A percentile compares a stretch with the other conserved stretches of the same genome.
These are phyloP conservation scores for Boletellus ananiceps DNA, from an alignment of 768 basidiomycete species.

Conservation along the genomic window DNA sequence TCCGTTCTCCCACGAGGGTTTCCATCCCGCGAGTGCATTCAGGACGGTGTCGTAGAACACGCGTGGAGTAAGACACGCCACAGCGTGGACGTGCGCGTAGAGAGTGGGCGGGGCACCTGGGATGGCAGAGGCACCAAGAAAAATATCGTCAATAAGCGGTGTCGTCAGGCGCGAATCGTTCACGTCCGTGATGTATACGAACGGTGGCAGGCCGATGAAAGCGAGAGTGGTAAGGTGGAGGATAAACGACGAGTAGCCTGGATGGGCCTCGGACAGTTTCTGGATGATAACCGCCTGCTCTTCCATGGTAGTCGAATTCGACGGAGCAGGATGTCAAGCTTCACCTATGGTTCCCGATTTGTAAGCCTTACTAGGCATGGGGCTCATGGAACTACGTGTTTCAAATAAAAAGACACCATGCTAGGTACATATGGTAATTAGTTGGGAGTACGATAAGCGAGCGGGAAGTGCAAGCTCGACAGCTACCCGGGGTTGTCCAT, in stretches of 20 bases:
- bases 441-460: too few species aligned
- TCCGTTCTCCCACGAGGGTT: conserved; percentile 54
- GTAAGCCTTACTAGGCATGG: too few species aligned
- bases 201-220: conserved; percentile 47
- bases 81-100: conserved; percentile 49
- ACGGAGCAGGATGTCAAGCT: too few species aligned
- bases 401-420: too few species aligned
- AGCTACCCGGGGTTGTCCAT: too few species aligned
- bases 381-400: too few species aligned
- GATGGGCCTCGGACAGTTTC: conserved; percentile 11
- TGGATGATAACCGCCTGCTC: conserved; percentile 3
- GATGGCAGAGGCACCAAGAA: conserved; percentile 13
- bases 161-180: conserved; percentile 44
- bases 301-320: too few species aligned
- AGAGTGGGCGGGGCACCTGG: conserved; percentile 25
- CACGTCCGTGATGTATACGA: conserved; percentile 64
- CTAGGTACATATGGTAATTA: too few species aligned
- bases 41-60: conserved; percentile 64
- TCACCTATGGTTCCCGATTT: too few species aligned
- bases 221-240: conserved; percentile 29
- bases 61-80: conserved; percentile 57
- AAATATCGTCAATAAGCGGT: conserved; percentile 26
- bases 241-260: conserved; percentile 24
- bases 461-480: too few species aligned
- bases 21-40: conserved; percentile 55